These are phyloP conservation scores for Umbelopsis sp. DNA, from an alignment of 192 early-diverging fungal genomes.

Conservation along the genomic window DNA sequence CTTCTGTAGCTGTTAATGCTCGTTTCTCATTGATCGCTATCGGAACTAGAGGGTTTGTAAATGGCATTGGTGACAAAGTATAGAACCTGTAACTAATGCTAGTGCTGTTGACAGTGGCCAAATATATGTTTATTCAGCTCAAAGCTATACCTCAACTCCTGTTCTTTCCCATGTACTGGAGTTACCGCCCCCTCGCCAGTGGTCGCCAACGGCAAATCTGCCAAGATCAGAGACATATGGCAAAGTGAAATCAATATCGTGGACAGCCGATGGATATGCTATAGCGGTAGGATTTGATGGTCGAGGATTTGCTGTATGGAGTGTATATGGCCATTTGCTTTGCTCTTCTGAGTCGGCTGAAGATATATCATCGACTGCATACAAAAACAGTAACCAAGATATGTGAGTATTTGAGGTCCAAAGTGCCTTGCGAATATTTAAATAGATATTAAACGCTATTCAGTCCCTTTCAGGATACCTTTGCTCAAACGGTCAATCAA, in stretches of 20 bases:
- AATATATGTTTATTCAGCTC: slow-evolving; percentile 54
- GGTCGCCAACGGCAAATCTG: not conserved
- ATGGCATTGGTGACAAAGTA: slow-evolving; percentile 12
- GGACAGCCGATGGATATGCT: slow-evolving; percentile 75
- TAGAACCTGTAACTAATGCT: not conserved
- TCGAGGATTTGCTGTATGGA: slow-evolving; percentile 78
- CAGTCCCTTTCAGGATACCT: slow-evolving; percentile 51
- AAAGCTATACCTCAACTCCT: slow-evolving; percentile 49
- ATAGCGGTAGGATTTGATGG: slow-evolving; percentile 68
- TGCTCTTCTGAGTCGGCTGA: slow-evolving; percentile 24
- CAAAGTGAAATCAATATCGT: slow-evolving; percentile 58
- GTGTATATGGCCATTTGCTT: slow-evolving; percentile 67
- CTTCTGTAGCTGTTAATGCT: slow-evolving; percentile 68
- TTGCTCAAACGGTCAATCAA: slow-evolving; percentile 56
- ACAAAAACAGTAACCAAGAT: not conserved
- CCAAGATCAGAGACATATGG: not conserved
- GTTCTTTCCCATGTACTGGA: slow-evolving; percentile 54
- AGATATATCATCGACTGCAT: not conserved
- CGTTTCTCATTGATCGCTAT: slow-evolving; percentile 72
- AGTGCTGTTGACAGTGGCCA: slow-evolving; percentile 45
- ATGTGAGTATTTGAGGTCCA: not conserved
- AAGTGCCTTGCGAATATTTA: not conserved
- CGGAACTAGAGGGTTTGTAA: slow-evolving; percentile 57
- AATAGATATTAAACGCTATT: too few relatives aligned
- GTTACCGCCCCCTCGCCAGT: slow-evolving; percentile 17